Conservation (phyloP, 306 rosid species). For the Sophora flavescens region DNA sequence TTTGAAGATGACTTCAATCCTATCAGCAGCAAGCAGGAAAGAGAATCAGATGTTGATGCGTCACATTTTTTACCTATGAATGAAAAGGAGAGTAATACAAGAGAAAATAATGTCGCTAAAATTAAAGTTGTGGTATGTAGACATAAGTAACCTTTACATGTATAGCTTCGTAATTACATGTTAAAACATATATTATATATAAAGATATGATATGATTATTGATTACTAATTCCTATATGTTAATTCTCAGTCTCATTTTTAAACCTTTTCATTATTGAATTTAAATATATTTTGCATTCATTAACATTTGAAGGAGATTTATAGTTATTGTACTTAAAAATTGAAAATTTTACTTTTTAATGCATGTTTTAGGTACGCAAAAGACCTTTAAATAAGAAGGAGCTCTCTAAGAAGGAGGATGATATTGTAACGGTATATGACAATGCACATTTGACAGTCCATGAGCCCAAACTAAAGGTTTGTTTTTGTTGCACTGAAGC, state of each 20-base stretch:
- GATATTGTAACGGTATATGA: constrained; percentile 85
- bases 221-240: neutral
- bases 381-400: constrained; percentile 96
- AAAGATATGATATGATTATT: neutral
- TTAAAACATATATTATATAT: constrained; percentile 20
- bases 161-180: constrained; percentile 20
- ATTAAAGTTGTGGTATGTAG: constrained; percentile 97
- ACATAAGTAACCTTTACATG: constrained; percentile 12
- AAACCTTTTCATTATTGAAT: constrained; percentile 7
- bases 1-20: constrained; percentile 72
- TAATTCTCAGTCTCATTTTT: constrained; percentile 24
- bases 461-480: constrained; percentile 95
- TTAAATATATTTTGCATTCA: constrained; percentile 22
- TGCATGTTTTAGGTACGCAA: constrained; percentile 80
- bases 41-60: constrained; percentile 65
- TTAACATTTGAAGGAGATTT: constrained; percentile 22
- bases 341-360: constrained; percentile 24
- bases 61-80: constrained; percentile 55
- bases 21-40: constrained; percentile 63
- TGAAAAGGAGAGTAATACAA: constrained; percentile 71
- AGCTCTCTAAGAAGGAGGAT: constrained; percentile 92
- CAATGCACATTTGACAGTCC: constrained; percentile 74
- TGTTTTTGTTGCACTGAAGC: constrained; percentile 40
- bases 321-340: neutral
- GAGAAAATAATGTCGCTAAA: constrained; percentile 91